These are phyloP conservation scores for Solanum sejunctum DNA, from an alignment of 257 asterid species.

Conservation along the genomic window DNA sequence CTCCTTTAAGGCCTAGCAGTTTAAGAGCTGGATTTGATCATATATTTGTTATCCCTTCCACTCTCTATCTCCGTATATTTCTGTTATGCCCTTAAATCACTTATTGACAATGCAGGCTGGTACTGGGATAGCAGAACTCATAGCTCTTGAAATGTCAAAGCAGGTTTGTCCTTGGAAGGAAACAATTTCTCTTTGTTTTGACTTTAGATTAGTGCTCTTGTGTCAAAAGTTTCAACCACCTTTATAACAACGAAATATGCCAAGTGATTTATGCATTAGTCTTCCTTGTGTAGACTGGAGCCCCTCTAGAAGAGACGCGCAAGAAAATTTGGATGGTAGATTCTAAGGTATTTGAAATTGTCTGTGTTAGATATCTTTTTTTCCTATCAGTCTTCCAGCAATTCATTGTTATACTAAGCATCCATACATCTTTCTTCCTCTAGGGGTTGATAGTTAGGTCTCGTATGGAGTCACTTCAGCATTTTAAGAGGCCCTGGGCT, in stretches of 20 bases:
- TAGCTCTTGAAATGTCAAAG: conserved; percentile 83
- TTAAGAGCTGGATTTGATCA: neutral
- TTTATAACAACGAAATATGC: neutral
- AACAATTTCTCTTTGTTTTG: neutral
- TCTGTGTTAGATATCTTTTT: neutral
- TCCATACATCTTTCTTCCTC: neutral
- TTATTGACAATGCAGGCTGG: conserved; percentile 62
- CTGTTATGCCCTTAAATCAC: neutral
- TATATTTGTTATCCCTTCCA: neutral
- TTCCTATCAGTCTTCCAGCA: neutral
- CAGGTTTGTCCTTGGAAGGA: conserved; percentile 35
- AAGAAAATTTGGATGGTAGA: conserved; percentile 77
- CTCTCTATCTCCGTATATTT: neutral
- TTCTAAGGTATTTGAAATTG: conserved; percentile 18
- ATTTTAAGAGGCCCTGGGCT: conserved; percentile 87
- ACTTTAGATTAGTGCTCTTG: neutral
- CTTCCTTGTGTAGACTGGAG: conserved; percentile 48
- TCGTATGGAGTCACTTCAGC: conserved; percentile 64
- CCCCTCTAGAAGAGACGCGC: conserved; percentile 72
- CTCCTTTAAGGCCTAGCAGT: neutral
- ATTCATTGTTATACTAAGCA: neutral
- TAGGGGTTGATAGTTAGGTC: conserved; percentile 73
- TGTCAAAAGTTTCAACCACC: neutral
- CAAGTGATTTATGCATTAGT: neutral
- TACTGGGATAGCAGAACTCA: conserved; percentile 92